Evolutionary conservation across 306 rosid genomes (phyloP), one percentile per base, ranked within the genome.

Genomic region (Luffa acutangula): DNA sequence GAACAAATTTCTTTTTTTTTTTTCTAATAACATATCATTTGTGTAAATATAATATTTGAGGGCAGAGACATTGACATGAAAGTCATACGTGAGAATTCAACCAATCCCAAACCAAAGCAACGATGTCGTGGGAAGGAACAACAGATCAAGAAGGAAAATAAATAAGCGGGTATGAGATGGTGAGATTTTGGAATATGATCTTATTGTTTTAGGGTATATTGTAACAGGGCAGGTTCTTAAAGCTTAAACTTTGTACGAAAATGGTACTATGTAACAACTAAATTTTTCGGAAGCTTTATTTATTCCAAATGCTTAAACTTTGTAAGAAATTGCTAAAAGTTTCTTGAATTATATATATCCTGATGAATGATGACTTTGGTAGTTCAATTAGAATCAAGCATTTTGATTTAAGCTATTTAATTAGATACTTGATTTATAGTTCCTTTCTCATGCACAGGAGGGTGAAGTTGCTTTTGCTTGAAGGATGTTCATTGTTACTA

Each of bases 61-160:
- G 84, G 93, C 97, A 79, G 91, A 95, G 80, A 95, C 97, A 2
- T 80, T 89, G 84, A 92, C 97, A 5, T 84, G 97, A 76, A 92
- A 92, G 3, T 97, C 97, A 1, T 95, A 91, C 57, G 96, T 87
- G 76, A 89, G 97, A 91, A 92, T 95, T 74, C 97, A 92, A 83
- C 90, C 92, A 6, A 73, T 94, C 60, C 90, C 91, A 2, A 85
- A 85, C 46, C 65, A 87, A 79, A 82, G 81, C 11, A 83, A 76
- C 51, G n/a, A 80, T 2, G 79, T 36, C 42, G 11, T 75, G 85
- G 53, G 53, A 64, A 84, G 76, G 83, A 87, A 81, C 83, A 80
- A 45, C 84, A 79, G 82, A 51, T 37, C 79, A 43, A 75, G 58
- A 56, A 88, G 87, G 85, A 90, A 83, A 85, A 59, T 7, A 77